Conservation (phyloP, 495 filamentous ascomycete species). For the Thozetella sp. region DNA sequence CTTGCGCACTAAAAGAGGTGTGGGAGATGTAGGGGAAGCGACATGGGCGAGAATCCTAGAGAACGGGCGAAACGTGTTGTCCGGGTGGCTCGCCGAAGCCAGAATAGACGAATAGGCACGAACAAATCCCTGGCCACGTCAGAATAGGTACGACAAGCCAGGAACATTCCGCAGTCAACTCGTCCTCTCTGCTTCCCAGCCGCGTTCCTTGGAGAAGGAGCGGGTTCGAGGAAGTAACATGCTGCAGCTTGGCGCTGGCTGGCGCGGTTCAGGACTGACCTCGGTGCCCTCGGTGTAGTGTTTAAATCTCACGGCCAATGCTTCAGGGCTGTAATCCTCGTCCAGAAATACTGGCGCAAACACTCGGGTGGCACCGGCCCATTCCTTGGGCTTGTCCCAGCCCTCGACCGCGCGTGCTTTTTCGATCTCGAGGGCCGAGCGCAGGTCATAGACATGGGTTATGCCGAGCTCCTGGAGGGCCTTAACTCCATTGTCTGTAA, state of each 20-base stretch:
- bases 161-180: not conserved
- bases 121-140: constrained; percentile 46
- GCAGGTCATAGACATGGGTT: constrained; percentile 65
- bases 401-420: constrained; percentile 14
- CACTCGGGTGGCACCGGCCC: constrained; percentile 50
- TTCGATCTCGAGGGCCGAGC: constrained; percentile 54
- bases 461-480: constrained; percentile 57
- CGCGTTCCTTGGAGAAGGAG: not conserved
- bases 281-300: constrained; percentile 46
- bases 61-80: constrained; percentile 35
- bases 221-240: not conserved
- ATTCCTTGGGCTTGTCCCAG: constrained; percentile 32
- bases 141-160: not conserved
- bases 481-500: constrained; percentile 51
- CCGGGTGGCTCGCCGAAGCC: constrained; percentile 27
- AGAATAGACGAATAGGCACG: constrained; percentile 56
- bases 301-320: constrained; percentile 46
- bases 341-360: constrained; percentile 62
- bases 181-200: too few species aligned
- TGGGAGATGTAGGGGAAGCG: constrained; percentile 19
- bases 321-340: constrained; percentile 56
- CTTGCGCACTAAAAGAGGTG: constrained; percentile 5
- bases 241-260: constrained; percentile 1
- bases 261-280: too few species aligned
- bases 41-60: constrained; percentile 43